Base-by-base conservation (phyloP, 2,329 filamentous ascomycete genomes). In the Furcasterigmium furcatum region DNA sequence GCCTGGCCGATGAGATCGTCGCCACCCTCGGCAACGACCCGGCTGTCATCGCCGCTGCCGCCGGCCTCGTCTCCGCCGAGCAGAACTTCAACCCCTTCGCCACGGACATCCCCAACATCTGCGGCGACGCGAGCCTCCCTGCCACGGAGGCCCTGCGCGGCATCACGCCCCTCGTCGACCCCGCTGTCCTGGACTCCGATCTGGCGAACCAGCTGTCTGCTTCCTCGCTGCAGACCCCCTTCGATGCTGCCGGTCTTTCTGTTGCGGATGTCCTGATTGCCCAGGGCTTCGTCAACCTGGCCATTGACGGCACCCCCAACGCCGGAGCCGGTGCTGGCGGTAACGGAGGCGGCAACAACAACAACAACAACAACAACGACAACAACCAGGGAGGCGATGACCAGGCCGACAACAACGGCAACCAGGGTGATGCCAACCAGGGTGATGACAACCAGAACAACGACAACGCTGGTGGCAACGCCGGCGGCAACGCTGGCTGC, bases 71-170 rank as follows among this genome's bases (percentile, higher is more conserved):
- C 13, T 76, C 78, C 21, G 83, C 84, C 4, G 84, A 87, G 71
- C 82, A 85, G 65, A 87, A 88, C 75, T 85, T 85, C 70, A 87
- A 87, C 70, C 82, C 81, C 43, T 86, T 82, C 53, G 77, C 65
- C 46, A 74, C 77, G 50, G 68, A 68, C 56, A 72, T 80, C 27
- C 82, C 80, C 16, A 79, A 73, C 50, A 77, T 88, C 59, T 88
- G 85, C 65, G 75, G 70, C 30, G 81, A 88, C 52, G 66, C 82
- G 2, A 67, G 72, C 21, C 76, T 88, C 3, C 85, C 85, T 10
- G 76, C 71, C 25, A 85, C 79, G 8, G 64, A 65, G 20, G 73
- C 72, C 45, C 78, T 88, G 25, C 74, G 84, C 36, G 85, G 85
- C 50, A 82, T 88, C 46, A 72, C 85, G 4, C 84, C 84, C 21